Percentiles rank a stretch among this genome's conserved stretches.
These are phyloP conservation scores for Ustilago curta DNA, from an alignment of 1,284 basidiomycete genomes.

Conservation along the genomic window DNA sequence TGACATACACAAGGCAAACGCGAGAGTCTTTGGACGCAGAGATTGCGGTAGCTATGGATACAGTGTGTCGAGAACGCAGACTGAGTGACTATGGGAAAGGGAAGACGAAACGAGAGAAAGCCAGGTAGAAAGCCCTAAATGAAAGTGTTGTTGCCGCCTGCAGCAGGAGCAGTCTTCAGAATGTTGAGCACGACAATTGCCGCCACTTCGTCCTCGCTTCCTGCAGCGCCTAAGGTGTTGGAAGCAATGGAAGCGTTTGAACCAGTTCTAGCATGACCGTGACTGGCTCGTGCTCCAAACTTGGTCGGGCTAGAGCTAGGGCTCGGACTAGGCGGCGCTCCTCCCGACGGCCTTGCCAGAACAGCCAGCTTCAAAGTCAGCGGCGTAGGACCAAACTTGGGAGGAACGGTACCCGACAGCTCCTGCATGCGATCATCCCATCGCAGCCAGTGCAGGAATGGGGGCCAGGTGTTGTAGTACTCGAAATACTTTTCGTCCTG, in stretches of 20 bases:
- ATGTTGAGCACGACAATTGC: conserved; percentile 45
- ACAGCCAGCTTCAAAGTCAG: conserved; percentile 43
- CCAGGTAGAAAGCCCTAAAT: not conserved
- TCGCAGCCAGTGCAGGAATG: conserved; percentile 62
- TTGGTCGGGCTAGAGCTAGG: conserved; percentile 32
- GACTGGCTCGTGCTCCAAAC: conserved; percentile 16
- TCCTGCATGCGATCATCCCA: conserved; percentile 61
- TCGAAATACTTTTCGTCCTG: conserved; percentile 59
- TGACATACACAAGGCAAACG: conserved; percentile 3
- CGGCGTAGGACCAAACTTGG: conserved; percentile 45
- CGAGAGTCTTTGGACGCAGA: not conserved
- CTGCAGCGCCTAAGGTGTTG: conserved; percentile 6
- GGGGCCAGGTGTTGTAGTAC: conserved; percentile 58
- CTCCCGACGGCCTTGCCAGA: conserved; percentile 24
- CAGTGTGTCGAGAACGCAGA: not conserved
- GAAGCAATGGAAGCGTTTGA: conserved; percentile 28
- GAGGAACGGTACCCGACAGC: conserved; percentile 58
- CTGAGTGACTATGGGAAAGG: not conserved
- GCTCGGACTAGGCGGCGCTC: conserved; percentile 31
- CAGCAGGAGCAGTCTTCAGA: conserved; percentile 14
- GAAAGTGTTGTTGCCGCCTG: conserved; percentile 16
- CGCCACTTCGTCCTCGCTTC: conserved; percentile 47
- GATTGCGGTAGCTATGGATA: conserved; percentile 7
- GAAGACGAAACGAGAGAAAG: not conserved
- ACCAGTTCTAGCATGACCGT: conserved; percentile 15